Base-by-base conservation (phyloP, 2,329 filamentous ascomycete genomes). In the Fusarium verrucosum region DNA sequence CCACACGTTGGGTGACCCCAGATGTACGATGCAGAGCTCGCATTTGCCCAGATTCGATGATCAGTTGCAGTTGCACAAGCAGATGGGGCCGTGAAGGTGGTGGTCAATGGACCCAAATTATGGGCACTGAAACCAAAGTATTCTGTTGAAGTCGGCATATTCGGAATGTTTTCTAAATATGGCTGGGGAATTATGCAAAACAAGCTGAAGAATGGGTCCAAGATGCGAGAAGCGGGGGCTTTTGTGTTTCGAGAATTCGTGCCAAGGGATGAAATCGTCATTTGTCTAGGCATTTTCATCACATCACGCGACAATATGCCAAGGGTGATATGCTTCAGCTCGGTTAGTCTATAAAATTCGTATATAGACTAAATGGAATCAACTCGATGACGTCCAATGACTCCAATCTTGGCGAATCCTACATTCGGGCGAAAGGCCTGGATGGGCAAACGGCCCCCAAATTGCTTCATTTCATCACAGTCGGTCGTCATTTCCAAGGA, bases 381-480 rank as follows among this genome's bases (percentile, higher is more conserved):
- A 1, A 1, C 0, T 41, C n/a, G 26, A 4, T 17, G 17, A 38
- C 7, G 6, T 13, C 7, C 1, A n/a, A 8, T 20, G 26, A 5
- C 5, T 13, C 7, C 1, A n/a, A 8, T 20, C 45, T 47, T 40
- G 45, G 45, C 14, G 23, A 7, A 28, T n/a, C 7, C 22, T 26
- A 0, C 0, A 10, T 40, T 14, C 5, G 5, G 7, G 5, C 17
- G 17, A 32, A 32, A 32, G 30, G 14, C 30, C 4, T 14, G 14
- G 3, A 1, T 14, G 1, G n/a, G 13, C 13, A 13, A 26, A 47
- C 10, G 23, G 44, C 44, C 32, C 44, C 44, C 44, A 47, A 38
- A 4, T 1, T 5, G 0, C 7, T n/a, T 14, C 4, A 40, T 40
- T 14, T 0, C 1, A 2, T 0, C 1, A 5, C 13, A 23, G 7